phyloP scores from a whole-genome alignment of 306 rosid genomes.

The Cucumis cinereus region DNA sequence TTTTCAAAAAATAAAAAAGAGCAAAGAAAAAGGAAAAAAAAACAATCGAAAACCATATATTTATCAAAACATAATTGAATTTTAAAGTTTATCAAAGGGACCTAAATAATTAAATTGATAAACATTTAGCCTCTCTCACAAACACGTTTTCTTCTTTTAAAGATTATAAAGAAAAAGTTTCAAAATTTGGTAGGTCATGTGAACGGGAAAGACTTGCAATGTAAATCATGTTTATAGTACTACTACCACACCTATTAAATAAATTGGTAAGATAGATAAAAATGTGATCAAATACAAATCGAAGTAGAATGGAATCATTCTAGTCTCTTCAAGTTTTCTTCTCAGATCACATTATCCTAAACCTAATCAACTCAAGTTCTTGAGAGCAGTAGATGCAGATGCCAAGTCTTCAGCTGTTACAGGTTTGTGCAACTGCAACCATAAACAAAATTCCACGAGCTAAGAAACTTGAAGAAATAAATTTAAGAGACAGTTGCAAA shows the following conservation, averaged over 20 bases:
- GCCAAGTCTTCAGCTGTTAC: constrained; percentile 66
- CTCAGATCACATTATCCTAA: neutral
- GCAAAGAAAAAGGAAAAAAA: too few species aligned
- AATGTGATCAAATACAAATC: neutral
- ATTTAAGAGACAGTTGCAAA: too few species aligned
- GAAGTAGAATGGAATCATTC: neutral
- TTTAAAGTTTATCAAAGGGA: too few species aligned
- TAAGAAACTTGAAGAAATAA: neutral
- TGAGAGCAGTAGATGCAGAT: constrained; percentile 35
- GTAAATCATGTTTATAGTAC: neutral
- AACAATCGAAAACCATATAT: too few species aligned
- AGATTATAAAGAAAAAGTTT: too few species aligned
- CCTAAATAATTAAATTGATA: too few species aligned
- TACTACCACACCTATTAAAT: neutral
- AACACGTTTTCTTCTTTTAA: too few species aligned
- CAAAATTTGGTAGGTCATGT: too few species aligned
- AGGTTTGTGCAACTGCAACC: constrained; percentile 67
- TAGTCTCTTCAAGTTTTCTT: neutral
- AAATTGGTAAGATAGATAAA: neutral
- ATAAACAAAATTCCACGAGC: constrained; percentile 9
- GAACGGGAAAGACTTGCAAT: neutral
- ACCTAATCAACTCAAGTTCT: neutral
- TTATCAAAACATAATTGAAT: too few species aligned
- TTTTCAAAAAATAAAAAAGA: too few species aligned
- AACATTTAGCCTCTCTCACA: too few species aligned